Base-by-base conservation (phyloP, 768 basidiomycete genomes). In the Phanerochaete carnosa region DNA sequence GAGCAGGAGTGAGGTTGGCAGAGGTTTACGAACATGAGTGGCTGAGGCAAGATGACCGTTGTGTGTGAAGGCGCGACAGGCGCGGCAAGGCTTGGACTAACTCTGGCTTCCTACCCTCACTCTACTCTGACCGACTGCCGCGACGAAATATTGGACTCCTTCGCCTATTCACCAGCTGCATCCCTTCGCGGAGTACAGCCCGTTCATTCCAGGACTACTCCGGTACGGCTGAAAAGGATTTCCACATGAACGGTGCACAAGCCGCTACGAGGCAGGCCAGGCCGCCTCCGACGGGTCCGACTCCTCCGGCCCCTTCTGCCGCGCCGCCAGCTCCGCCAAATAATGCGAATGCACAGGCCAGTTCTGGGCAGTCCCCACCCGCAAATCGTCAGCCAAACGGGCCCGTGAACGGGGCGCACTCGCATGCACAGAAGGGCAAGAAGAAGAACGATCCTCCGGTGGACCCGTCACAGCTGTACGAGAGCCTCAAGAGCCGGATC, bases 381-480 rank as follows among this genome's bases (percentile, higher is more conserved):
- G 45, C 65, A 2, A 58, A 69, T 39, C 65, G 68, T 9, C 60
- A 66, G 45, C 57, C 67, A n/a, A 71, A 71, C 28, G 70, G 70
- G 15, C 53, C 64, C 25, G 60, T 57, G 2, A 69, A 72, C 58
- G 68, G 66, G 58, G 56, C 66, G 2, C 69, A 70, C 52, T 47
- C 65, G 23, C 65, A 67, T 47, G 35, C 58, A 15, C 67, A 64
- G 62, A 73, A 74, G 59, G 65, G 68, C 23, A 88, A 76, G 77
- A 89, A 87, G 78, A 89, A 88, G 74, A 81, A 78, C 65, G 89
- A 88, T 62, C 75, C 79, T 7, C 87, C 86, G 23, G 83, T 90
- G 57, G 92, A 95, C 76, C 91, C 92, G 57, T 88, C 86, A 1
- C 82, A 85, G 45, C 90, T 94, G 89, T 93, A 93, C 72, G 92